phyloP scores from a whole-genome alignment of 2,329 filamentous ascomycete genomes.

The Fusarium nelsonii region DNA sequence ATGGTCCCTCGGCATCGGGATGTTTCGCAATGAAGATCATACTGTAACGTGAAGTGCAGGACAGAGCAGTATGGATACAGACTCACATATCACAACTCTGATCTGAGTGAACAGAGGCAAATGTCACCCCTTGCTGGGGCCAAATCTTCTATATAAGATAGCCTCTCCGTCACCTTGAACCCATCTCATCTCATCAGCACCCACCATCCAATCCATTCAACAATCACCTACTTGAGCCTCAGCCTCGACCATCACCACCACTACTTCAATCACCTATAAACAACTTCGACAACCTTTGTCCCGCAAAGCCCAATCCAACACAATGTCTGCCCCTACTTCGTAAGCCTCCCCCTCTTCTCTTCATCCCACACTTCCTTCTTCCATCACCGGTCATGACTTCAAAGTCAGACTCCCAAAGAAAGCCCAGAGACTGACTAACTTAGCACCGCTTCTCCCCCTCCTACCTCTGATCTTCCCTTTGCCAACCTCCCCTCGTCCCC shows the following conservation, averaged over 20 bases:
- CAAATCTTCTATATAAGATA: slow-evolving; percentile 46
- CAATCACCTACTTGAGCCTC: slow-evolving; percentile 44
- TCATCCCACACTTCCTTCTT: not conserved
- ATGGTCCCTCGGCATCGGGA: slow-evolving; percentile 14
- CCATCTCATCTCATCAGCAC: slow-evolving; percentile 38
- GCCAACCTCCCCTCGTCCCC: slow-evolving; percentile 41
- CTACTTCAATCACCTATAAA: slow-evolving; percentile 18
- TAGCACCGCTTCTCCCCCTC: slow-evolving; percentile 42
- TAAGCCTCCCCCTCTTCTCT: slow-evolving; percentile 31
- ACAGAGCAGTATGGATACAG: slow-evolving; percentile 2
- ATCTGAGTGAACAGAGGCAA: slow-evolving; percentile 14
- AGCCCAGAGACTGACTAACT: slow-evolving; percentile 39
- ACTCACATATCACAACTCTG: slow-evolving; percentile 20
- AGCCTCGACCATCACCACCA: slow-evolving; percentile 34
- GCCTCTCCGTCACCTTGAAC: slow-evolving; percentile 24
- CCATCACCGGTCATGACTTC: slow-evolving; percentile 1
- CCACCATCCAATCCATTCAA: slow-evolving; percentile 41
- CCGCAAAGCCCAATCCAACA: slow-evolving; percentile 32
- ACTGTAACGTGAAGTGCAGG: not conserved
- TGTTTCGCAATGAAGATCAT: slow-evolving; percentile 34
- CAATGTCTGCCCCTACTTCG: slow-evolving; percentile 48
- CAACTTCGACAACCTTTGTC: slow-evolving; percentile 36
- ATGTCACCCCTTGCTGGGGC: slow-evolving; percentile 13
- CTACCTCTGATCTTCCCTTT: slow-evolving; percentile 39
- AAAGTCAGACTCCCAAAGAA: slow-evolving; percentile 19